Evolutionary conservation across 805 yeast species (phyloP).

Genomic region (Saccharomycopsis synnaedendra): DNA sequence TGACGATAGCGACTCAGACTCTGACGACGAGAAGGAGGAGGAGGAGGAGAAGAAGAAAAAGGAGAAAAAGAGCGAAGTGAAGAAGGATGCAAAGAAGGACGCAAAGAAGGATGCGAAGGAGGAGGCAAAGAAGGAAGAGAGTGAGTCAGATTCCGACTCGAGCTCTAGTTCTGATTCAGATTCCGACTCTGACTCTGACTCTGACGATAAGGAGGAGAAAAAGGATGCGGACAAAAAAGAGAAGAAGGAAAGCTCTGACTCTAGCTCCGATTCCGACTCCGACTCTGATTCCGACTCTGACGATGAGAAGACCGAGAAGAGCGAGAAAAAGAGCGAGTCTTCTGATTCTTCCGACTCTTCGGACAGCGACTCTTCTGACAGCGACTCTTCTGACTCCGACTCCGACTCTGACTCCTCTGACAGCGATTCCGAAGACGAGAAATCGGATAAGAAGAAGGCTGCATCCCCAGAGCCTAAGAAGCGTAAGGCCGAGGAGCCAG

Average conservation of each 20-base stretch:
- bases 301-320: conserved; percentile 4
- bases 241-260: conserved; percentile 24
- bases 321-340: conserved; percentile 16
- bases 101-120: conserved; percentile 14
- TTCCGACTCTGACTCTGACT: conserved; percentile 11
- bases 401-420: conserved; percentile 16
- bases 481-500: conserved; percentile 23
- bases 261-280: conserved; percentile 22
- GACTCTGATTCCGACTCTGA: conserved; percentile 19
- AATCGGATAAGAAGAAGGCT: conserved; percentile 21
- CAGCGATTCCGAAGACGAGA: conserved; percentile 22
- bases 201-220: conserved; percentile 10
- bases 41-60: conserved; percentile 1
- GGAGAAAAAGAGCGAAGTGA: conserved; percentile 2
- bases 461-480: conserved; percentile 23
- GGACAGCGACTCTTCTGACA: conserved; percentile 21
- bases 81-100: conserved; percentile 6
- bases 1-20: conserved; percentile 12
- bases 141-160: conserved; percentile 18
- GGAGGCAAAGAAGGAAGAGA: conserved; percentile 14
- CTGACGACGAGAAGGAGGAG: conserved; percentile 1
- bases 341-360: conserved; percentile 7
- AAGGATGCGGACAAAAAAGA: conserved; percentile 19
- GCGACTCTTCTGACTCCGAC: conserved; percentile 23
- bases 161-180: conserved; percentile 9